Evolutionary conservation across 805 yeast species (phyloP).

Genomic region (Zygotorulaspora florentina): DNA sequence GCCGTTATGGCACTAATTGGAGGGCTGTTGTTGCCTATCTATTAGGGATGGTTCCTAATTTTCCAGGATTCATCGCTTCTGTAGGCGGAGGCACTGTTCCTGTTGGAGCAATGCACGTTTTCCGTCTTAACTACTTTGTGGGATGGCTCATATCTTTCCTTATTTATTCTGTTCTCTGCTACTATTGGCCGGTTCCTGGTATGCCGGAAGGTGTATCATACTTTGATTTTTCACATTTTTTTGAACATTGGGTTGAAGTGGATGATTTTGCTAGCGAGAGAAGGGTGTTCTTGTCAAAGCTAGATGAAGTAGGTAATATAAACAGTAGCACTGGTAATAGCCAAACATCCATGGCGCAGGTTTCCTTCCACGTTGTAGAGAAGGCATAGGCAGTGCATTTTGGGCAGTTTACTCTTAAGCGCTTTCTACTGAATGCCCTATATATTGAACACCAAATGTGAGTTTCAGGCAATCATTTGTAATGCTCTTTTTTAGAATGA

Average conservation of each 20-base stretch:
- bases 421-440: no score
- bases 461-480: no score
- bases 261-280: conserved; percentile 51
- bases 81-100: conserved; percentile 74
- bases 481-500: no score
- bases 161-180: conserved; percentile 51
- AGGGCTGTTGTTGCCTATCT: conserved; percentile 78
- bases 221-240: conserved; percentile 47
- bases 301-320: background rate
- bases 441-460: no score
- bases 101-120: conserved; percentile 68
- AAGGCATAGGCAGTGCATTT: background rate
- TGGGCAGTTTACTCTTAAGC: no score
- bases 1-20: conserved; percentile 69
- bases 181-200: conserved; percentile 51
- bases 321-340: background rate
- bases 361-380: background rate
- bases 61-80: conserved; percentile 84
- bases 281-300: conserved; percentile 14
- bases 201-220: conserved; percentile 37
- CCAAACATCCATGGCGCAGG: background rate
- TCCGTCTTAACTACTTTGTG: conserved; percentile 68
- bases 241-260: conserved; percentile 58
- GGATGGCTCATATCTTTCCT: conserved; percentile 62
- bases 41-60: conserved; percentile 76